Conservation (phyloP, 345 rosid species). For the Syzygium jambos region DNA sequence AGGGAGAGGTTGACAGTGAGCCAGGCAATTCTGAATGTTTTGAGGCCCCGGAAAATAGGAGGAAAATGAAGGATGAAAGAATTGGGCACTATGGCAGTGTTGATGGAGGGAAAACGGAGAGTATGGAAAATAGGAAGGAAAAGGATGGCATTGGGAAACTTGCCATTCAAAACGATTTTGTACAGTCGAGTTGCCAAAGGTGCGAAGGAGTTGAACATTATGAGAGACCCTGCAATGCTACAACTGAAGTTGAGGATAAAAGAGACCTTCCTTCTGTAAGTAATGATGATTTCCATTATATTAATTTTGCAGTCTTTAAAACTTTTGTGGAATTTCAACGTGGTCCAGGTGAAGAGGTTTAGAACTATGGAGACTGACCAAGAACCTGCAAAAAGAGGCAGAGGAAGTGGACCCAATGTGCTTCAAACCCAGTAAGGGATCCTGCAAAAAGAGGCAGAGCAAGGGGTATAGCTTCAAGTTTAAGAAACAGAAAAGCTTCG, state of each 20-base stretch:
- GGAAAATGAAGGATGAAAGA: not conserved
- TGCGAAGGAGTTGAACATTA: not conserved
- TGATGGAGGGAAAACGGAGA: not conserved
- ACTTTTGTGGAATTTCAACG: not conserved
- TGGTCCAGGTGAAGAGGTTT: not conserved
- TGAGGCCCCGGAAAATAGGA: not conserved
- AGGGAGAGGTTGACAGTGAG: too few species aligned
- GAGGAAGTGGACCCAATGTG: not conserved
- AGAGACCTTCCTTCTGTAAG: not conserved
- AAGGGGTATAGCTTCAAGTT: not conserved
- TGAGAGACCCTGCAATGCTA: not conserved
- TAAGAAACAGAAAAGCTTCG: not conserved
- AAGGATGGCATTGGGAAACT: not conserved
- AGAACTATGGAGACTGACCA: not conserved
- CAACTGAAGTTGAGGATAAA: not conserved
- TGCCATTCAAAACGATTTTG: not conserved
- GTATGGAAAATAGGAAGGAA: not conserved
- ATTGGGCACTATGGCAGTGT: not conserved
- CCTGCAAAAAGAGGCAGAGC: not conserved
- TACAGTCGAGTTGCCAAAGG: not conserved
- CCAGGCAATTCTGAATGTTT: not conserved
- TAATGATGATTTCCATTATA: not conserved
- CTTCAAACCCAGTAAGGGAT: not conserved
- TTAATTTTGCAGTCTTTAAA: not conserved
- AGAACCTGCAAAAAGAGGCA: not conserved